phyloP scores from a whole-genome alignment of 208 protist genomes.

The Trypanosoma avium region DNA sequence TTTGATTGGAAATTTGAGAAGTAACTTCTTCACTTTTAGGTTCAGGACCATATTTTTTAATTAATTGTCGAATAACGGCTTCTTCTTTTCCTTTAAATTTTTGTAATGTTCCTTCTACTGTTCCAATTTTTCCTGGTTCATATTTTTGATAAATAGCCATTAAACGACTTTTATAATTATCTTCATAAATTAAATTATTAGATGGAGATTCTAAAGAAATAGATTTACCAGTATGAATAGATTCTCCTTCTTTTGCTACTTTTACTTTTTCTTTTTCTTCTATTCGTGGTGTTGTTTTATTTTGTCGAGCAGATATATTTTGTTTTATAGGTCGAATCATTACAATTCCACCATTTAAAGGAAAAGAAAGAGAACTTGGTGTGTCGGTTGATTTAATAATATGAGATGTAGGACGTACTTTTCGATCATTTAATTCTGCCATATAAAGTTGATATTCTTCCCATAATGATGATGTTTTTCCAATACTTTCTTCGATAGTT shows the following conservation, averaged over 20 bases:
- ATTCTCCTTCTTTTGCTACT: no score
- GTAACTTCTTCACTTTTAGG: slow-evolving; percentile 3
- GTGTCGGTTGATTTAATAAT: slow-evolving; percentile 30
- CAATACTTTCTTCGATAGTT: slow-evolving; percentile 45
- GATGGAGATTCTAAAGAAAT: no score
- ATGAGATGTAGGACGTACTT: slow-evolving; percentile 22
- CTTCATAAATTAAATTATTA: neutral
- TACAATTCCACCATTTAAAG: slow-evolving; percentile 9
- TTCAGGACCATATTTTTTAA: slow-evolving; percentile 79
- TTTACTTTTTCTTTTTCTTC: no score
- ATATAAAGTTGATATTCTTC: slow-evolving; percentile 38
- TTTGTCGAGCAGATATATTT: neutral
- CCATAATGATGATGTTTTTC: slow-evolving; percentile 35
- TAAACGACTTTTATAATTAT: slow-evolving; percentile 55
- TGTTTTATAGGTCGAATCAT: slow-evolving; percentile 10
- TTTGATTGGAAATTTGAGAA: neutral
- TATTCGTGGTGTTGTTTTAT: neutral
- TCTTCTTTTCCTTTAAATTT: slow-evolving; percentile 69
- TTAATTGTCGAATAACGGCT: slow-evolving; percentile 60
- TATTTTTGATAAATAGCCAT: slow-evolving; percentile 68
- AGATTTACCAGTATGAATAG: no score
- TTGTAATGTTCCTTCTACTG: slow-evolving; percentile 58
- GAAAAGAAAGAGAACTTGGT: slow-evolving; percentile 22
- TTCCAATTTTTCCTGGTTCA: slow-evolving; percentile 60
- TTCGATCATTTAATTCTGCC: slow-evolving; percentile 16